These are phyloP conservation scores for Nakaseomyces kungkrabaensis DNA, from an alignment of 1,139 yeast genomes.

Conservation along the genomic window DNA sequence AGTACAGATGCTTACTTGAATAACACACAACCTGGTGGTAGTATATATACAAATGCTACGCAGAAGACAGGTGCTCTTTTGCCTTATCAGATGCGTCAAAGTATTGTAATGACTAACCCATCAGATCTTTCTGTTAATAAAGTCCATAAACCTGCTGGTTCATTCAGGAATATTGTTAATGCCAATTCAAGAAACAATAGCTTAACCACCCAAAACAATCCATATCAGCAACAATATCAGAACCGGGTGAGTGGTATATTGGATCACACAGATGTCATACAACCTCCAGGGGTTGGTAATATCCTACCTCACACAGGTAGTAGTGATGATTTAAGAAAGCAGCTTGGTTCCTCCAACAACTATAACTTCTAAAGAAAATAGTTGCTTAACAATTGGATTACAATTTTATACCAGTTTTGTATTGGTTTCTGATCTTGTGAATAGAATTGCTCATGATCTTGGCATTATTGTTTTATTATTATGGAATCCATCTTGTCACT, in stretches of 20 bases:
- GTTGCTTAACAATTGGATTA: no score
- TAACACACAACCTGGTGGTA: neutral
- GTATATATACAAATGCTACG: conserved; percentile 4
- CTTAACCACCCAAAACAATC: neutral
- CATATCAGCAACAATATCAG: conserved; percentile 9
- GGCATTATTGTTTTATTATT: no score
- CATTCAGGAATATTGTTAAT: conserved; percentile 26
- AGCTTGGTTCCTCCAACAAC: conserved; percentile 30
- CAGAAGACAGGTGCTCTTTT: conserved; percentile 3
- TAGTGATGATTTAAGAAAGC: conserved; percentile 30
- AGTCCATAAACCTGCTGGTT: conserved; percentile 60
- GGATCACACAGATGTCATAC: conserved; percentile 17
- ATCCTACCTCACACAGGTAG: conserved; percentile 28
- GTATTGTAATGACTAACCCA: conserved; percentile 68
- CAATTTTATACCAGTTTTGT: no score
- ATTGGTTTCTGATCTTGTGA: no score
- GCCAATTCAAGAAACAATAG: conserved; percentile 1
- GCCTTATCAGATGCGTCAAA: conserved; percentile 45
- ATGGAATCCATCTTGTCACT: neutral
- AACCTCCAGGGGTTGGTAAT: conserved; percentile 20
- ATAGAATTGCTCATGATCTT: no score
- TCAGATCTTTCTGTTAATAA: conserved; percentile 48
- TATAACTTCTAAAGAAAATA: conserved; percentile 8
- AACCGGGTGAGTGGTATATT: conserved; percentile 21
- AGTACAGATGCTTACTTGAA: neutral